Evolutionary conservation across 306 rosid species (phyloP), one percentile per base, ranked within the genome.

Genomic region (Lablab purpureus): DNA sequence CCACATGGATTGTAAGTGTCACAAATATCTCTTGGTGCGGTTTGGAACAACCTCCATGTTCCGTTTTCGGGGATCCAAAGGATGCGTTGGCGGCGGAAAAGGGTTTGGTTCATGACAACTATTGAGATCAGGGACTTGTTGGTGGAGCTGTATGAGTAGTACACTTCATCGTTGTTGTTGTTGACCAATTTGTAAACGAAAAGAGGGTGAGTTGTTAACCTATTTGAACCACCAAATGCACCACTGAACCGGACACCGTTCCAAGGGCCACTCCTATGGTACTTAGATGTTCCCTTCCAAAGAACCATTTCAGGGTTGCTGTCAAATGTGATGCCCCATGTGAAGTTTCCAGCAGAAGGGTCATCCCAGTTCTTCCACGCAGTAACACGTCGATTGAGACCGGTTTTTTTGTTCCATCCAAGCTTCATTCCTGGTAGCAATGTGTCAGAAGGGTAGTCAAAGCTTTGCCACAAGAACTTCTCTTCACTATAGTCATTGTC

Each of bases 351-450:
- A 0, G 82, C 74, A 49, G 88, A 83, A 4, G 87, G 7, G 7
- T 89, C 91, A 0, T 76, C 62, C 32, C 81, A 10, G 22, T 51
- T 81, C 63, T 70, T 85, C 89, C 91, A 85, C 0, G 91, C 63
- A 3, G 85, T 65, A 43, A 89, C 10, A 6, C 15, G 13, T 2
- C 82, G 32, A 6, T 85, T 58, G 4, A 79, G 65, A 21, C 85
- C 72, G 0, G 72, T 87, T 27, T 73, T 67, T 10, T 73, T 80
- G 41, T 89, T 50, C 83, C 83, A 73, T 6, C 91, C 88, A 5
- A 87, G 10, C 49, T 87, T 64, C 70, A 64, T 64, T 64, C 49
- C 70, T 9, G 70, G 27, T 64, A 64, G 18, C 19, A 64, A 18
- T 17, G 47, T 64, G 40, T 34, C 27, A 32, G 14, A 0, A 0